Percentiles rank a stretch among this genome's conserved stretches.
Conservation (phyloP, 768 basidiomycete species). For the Fomitopsis pulvina region DNA sequence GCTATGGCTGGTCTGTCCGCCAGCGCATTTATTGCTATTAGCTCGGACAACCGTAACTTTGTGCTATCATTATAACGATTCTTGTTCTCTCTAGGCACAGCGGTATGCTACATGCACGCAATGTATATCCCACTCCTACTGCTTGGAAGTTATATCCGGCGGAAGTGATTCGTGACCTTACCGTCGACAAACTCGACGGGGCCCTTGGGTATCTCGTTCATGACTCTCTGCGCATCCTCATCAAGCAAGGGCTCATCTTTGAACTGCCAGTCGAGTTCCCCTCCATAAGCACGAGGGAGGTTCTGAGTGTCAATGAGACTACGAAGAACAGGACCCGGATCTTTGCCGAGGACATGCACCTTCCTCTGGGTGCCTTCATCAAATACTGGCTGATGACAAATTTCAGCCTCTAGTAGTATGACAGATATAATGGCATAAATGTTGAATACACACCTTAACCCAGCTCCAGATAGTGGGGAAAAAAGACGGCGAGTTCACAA, state of each 20-base stretch:
- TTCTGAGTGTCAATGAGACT: constrained; percentile 40
- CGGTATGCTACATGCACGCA: neutral
- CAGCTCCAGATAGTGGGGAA: constrained; percentile 82
- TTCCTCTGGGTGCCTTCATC: constrained; percentile 74
- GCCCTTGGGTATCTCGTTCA: constrained; percentile 51
- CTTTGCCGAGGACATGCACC: constrained; percentile 65
- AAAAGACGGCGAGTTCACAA: constrained; percentile 79
- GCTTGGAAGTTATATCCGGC: neutral
- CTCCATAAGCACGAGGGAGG: constrained; percentile 70
- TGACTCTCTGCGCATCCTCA: constrained; percentile 35
- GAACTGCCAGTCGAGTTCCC: constrained; percentile 64
- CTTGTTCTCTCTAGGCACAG: constrained; percentile 1
- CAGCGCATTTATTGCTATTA: neutral
- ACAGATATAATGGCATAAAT: neutral
- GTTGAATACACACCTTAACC: constrained; percentile 51
- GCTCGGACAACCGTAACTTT: neutral
- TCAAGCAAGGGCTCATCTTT: constrained; percentile 65
- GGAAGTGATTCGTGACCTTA: constrained; percentile 15
- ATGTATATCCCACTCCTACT: neutral
- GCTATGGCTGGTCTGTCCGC: neutral
- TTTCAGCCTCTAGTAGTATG: neutral
- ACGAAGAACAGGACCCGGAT: constrained; percentile 45
- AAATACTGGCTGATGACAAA: constrained; percentile 32
- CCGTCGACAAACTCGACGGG: constrained; percentile 46
- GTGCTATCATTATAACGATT: constrained; percentile 2